phyloP scores from a whole-genome alignment of 2,329 filamentous ascomycete genomes.

The Pyrenophora seminiperda region DNA sequence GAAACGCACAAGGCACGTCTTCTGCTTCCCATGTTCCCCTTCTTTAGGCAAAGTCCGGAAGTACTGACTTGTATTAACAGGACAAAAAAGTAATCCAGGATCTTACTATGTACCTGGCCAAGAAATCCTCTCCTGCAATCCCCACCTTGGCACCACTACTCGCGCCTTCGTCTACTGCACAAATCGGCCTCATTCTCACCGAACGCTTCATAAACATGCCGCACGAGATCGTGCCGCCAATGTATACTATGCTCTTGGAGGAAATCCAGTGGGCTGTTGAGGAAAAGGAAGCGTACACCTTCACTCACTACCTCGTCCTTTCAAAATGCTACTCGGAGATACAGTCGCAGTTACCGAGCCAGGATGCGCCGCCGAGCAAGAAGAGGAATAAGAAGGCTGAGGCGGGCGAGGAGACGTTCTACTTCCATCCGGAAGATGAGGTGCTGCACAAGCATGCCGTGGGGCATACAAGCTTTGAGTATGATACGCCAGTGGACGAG shows the following conservation, averaged over 20 bases:
- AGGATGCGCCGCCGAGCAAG: constrained; percentile 48
- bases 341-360: constrained; percentile 72
- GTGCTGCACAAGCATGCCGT: constrained; percentile 76
- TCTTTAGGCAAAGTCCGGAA: background rate
- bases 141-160: constrained; percentile 51
- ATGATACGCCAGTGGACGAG: constrained; percentile 77
- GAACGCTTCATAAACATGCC: constrained; percentile 97
- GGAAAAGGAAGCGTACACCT: constrained; percentile 89
- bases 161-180: constrained; percentile 45
- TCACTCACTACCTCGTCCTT: constrained; percentile 89
- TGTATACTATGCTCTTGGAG: constrained; percentile 93
- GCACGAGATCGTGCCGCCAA: constrained; percentile 86
- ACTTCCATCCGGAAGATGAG: constrained; percentile 97
- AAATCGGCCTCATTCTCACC: constrained; percentile 85
- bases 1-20: constrained; percentile 67
- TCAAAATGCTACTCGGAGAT: constrained; percentile 94
- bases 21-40: background rate
- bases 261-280: constrained; percentile 88
- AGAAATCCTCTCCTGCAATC: constrained; percentile 58
- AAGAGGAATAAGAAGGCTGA: constrained; percentile 49
- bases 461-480: constrained; percentile 73
- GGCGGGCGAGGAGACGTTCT: constrained; percentile 66
- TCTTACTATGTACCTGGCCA: constrained; percentile 71
- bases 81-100: constrained; percentile 73
- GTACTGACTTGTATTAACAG: constrained; percentile 36